Conservation (phyloP, 1,284 basidiomycete genomes). For the Cutaneotrichosporon sp. region DNA sequence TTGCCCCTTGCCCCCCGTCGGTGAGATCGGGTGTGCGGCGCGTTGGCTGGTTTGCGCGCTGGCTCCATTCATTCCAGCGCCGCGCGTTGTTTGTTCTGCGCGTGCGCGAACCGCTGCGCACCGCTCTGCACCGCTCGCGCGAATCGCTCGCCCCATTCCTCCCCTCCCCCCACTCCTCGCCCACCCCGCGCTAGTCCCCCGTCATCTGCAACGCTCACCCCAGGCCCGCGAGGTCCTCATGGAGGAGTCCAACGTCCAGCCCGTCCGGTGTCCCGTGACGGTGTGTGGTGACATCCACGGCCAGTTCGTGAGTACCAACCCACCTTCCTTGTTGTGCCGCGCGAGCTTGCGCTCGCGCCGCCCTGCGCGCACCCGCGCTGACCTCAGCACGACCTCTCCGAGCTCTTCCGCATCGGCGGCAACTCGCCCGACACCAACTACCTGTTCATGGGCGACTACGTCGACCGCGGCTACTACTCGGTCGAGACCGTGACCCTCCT, state of each 20-base stretch:
- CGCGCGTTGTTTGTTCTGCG: no score
- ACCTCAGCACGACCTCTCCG: conserved; percentile 91
- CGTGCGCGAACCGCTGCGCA: neutral
- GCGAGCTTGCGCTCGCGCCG: neutral
- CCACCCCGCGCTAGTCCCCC: neutral
- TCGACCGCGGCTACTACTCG: conserved; percentile 98
- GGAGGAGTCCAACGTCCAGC: conserved; percentile 97
- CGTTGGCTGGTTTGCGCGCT: no score
- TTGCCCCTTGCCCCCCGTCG: neutral
- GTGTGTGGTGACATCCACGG: conserved; percentile 99
- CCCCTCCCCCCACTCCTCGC: neutral
- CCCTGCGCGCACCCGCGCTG: neutral
- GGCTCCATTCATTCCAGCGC: no score
- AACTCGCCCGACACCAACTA: conserved; percentile 99
- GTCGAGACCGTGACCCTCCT: conserved; percentile 99
- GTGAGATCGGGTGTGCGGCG: neutral
- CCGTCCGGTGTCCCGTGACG: conserved; percentile 94
- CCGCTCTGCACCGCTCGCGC: neutral
- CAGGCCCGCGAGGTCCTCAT: conserved; percentile 97
- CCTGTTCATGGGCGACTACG: conserved; percentile 99
- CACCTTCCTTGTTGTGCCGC: no score
- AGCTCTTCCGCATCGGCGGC: conserved; percentile 98
- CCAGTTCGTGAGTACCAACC: conserved; percentile 84
- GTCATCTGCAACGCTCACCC: no score
- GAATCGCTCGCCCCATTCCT: neutral